Evolutionary conservation across 257 asterid genomes (phyloP).

Genomic region (Agastache rugosa): DNA sequence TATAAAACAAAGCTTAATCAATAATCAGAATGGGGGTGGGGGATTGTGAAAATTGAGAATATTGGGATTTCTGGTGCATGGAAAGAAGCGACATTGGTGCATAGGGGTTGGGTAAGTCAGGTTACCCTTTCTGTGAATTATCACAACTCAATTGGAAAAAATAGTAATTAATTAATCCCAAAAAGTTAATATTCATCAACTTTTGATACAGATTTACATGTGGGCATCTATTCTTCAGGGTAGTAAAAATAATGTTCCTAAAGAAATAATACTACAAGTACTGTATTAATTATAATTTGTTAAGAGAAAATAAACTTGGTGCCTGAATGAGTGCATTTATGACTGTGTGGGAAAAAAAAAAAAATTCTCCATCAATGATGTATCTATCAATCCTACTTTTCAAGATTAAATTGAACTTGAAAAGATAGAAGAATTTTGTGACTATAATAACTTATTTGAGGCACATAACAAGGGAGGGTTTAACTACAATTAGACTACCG

Average conservation of each 20-base stretch:
- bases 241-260: not conserved
- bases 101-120: conserved; percentile 5
- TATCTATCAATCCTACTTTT: too few relatives aligned
- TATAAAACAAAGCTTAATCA: not conserved
- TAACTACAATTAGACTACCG: not conserved
- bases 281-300: not conserved
- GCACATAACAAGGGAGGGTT: not conserved
- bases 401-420: too few relatives aligned
- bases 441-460: not conserved
- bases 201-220: not conserved
- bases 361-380: too few relatives aligned
- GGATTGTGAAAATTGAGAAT: not conserved
- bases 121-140: conserved; percentile 29
- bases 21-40: not conserved
- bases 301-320: not conserved
- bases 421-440: not conserved
- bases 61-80: conserved; percentile 13
- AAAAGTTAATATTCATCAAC: not conserved
- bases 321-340: not conserved
- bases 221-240: conserved; percentile 8
- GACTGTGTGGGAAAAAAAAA: not conserved
- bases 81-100: conserved; percentile 34
- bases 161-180: conserved; percentile 14
- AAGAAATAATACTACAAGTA: not conserved
- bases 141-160: conserved; percentile 18